Percentiles rank a stretch among this genome's conserved stretches.
These are phyloP conservation scores for Aureoboletus auriporus DNA, from an alignment of 768 basidiomycete species.

Conservation along the genomic window DNA sequence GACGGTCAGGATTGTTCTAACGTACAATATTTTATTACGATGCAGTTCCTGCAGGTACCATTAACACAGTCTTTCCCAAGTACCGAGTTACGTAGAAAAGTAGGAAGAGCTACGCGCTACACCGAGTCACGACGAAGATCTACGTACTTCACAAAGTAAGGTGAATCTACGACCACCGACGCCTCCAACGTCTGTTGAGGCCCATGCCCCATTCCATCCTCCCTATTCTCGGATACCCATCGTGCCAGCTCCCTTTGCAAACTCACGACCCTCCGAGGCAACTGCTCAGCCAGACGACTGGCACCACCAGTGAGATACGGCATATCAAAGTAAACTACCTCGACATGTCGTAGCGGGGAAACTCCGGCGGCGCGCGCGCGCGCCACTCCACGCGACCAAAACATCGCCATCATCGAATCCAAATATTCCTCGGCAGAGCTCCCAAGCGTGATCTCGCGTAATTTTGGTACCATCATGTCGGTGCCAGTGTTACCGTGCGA, in stretches of 20 bases:
- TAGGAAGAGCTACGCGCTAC: too few species aligned
- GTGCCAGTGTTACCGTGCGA: not conserved
- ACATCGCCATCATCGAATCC: constrained; percentile 7
- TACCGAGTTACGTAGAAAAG: too few species aligned
- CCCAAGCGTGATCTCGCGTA: constrained; percentile 15
- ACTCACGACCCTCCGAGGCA: not conserved
- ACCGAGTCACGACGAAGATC: too few species aligned
- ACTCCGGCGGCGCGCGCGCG: constrained; percentile 1
- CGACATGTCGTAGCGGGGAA: constrained; percentile 6
- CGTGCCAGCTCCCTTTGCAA: not conserved
- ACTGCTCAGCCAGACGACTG: not conserved
- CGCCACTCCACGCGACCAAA: constrained; percentile 5
- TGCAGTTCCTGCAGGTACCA: too few species aligned
- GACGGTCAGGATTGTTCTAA: too few species aligned
- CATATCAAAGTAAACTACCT: constrained; percentile 8
- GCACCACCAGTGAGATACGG: not conserved
- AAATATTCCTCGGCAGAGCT: constrained; percentile 12
- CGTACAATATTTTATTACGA: too few species aligned
- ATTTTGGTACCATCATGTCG: not conserved
- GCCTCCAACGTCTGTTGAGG: not conserved
- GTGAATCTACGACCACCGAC: constrained; percentile 6
- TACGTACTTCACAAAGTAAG: constrained; percentile 12
- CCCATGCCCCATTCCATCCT: not conserved
- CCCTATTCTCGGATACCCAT: not conserved
- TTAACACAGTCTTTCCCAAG: too few species aligned